A percentile compares a stretch with the other conserved stretches of the same genome.
phyloP scores from a whole-genome alignment of 1,139 yeast species.

The Trichomonascaceae sp. region DNA sequence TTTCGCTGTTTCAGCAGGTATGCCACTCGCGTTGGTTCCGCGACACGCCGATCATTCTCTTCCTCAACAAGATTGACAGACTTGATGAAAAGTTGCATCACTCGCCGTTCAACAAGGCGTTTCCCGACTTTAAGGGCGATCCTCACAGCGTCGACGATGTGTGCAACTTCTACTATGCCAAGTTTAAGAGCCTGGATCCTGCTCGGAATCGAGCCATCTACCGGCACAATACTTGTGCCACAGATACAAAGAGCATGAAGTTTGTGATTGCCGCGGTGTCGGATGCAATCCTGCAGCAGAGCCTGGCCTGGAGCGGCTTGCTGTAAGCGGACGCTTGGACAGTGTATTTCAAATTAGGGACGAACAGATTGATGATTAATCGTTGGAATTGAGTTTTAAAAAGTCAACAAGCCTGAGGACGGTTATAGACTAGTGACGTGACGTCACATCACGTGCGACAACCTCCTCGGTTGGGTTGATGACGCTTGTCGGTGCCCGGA shows the following conservation, averaged over 20 bases:
- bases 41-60: conserved; percentile 77
- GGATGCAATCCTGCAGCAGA: conserved; percentile 77
- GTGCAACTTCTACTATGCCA: conserved; percentile 14
- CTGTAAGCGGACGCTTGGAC: too few species aligned
- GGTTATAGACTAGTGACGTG: too few species aligned
- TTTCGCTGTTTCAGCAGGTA: conserved; percentile 69
- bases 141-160: conserved; percentile 13
- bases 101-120: conserved; percentile 30
- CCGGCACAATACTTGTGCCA: conserved; percentile 90
- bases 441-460: too few species aligned
- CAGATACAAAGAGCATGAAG: conserved; percentile 78
- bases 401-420: too few species aligned
- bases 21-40: conserved; percentile 80
- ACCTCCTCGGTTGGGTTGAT: too few species aligned
- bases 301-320: conserved; percentile 71
- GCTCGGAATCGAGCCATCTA: conserved; percentile 54
- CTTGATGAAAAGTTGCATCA: conserved; percentile 54
- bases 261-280: conserved; percentile 89
- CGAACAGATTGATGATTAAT: neutral
- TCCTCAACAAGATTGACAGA: conserved; percentile 77
- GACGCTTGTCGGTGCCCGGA: too few species aligned
- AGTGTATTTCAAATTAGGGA: too few species aligned
- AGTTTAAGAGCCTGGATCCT: conserved; percentile 38
- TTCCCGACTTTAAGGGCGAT: conserved; percentile 16
- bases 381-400: too few species aligned